These are phyloP conservation scores for Xanthoceras sorbifolium DNA, from an alignment of 345 rosid genomes.

Conservation along the genomic window DNA sequence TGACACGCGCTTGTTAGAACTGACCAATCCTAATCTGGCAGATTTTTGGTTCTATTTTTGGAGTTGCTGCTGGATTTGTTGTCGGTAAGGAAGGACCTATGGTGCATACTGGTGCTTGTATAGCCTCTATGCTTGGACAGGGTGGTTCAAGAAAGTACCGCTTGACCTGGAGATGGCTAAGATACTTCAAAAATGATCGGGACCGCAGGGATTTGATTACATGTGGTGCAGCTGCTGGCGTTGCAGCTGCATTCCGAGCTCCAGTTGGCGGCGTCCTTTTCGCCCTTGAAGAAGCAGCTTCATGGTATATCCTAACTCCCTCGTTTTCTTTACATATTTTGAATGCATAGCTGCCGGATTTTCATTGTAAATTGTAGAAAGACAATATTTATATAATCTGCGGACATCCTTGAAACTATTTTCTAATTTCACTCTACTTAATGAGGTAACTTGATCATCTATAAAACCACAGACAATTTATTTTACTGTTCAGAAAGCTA, in stretches of 20 bases:
- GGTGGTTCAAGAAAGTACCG: slow-evolving; percentile 86
- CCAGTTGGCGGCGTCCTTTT: slow-evolving; percentile 98
- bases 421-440: too few relatives aligned
- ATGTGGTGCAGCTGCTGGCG: slow-evolving; percentile 98
- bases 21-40: slow-evolving; percentile 28
- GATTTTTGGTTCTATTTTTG: slow-evolving; percentile 93
- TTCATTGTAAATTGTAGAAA: not conserved
- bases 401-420: too few relatives aligned
- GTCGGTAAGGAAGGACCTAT: slow-evolving; percentile 99
- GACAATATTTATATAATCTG: too few relatives aligned
- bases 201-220: slow-evolving; percentile 90
- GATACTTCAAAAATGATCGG: slow-evolving; percentile 84
- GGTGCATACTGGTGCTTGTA: slow-evolving; percentile 98
- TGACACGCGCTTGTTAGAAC: not conserved
- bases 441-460: too few relatives aligned
- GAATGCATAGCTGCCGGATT: not conserved
- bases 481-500: too few relatives aligned
- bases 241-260: slow-evolving; percentile 97
- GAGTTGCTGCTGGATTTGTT: slow-evolving; percentile 88
- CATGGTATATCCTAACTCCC: slow-evolving; percentile 55
- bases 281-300: slow-evolving; percentile 96
- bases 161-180: slow-evolving; percentile 93
- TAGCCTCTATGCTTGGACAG: slow-evolving; percentile 89
- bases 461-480: too few relatives aligned
- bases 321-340: not conserved